phyloP scores from a whole-genome alignment of 1,284 basidiomycete genomes.

The Pholiota adiposa region DNA sequence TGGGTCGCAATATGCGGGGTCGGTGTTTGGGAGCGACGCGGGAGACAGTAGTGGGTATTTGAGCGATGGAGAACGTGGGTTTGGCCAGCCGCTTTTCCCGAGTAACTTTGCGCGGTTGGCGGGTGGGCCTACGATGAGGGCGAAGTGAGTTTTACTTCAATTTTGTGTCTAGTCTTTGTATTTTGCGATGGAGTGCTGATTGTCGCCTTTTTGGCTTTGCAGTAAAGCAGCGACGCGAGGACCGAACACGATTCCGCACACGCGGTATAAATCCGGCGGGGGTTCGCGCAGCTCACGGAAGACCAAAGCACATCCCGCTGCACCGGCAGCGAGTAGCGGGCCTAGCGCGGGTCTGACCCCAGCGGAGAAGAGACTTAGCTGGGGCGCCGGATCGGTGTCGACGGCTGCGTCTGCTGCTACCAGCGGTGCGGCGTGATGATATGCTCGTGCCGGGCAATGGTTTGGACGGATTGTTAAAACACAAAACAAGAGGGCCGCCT shows the following conservation, averaged over 20 bases:
- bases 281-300: conserved; percentile 12
- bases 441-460: too few relatives aligned
- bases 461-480: not conserved
- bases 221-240: conserved; percentile 33
- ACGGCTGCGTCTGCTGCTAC: not conserved
- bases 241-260: conserved; percentile 26
- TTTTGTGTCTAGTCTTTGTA: not conserved
- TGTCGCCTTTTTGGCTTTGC: not conserved
- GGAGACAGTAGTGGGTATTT: conserved; percentile 29
- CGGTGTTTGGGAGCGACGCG: conserved; percentile 30
- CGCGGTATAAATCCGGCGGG: conserved; percentile 13
- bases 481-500: too few relatives aligned
- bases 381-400: conserved; percentile 7
- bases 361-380: conserved; percentile 5
- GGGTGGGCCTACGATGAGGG: conserved; percentile 56
- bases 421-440: not conserved
- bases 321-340: not conserved
- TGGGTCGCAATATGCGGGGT: conserved; percentile 15
- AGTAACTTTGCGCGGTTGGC: conserved; percentile 67
- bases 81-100: conserved; percentile 70
- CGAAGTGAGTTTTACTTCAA: conserved; percentile 43
- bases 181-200: not conserved
- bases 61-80: conserved; percentile 51
- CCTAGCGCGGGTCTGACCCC: not conserved
- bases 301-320: conserved; percentile 17